Conservation (phyloP, 2,329 filamentous ascomycete genomes). For the Penicillium hesseltinei region DNA sequence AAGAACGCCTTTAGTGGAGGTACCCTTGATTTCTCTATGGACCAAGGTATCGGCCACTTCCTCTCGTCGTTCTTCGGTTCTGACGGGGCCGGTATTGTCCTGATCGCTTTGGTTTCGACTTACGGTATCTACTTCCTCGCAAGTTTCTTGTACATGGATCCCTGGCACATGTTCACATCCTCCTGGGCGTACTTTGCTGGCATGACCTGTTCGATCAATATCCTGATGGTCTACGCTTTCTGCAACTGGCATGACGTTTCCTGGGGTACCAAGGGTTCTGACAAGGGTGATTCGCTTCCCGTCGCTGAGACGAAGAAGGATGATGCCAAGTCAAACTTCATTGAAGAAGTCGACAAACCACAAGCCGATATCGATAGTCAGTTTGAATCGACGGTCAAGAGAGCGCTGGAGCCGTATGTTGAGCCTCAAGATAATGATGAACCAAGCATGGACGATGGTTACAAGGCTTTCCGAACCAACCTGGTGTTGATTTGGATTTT, state of each 20-base stretch:
- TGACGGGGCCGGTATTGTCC: conserved; percentile 77
- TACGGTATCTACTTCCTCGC: conserved; percentile 94
- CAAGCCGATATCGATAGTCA: conserved; percentile 97
- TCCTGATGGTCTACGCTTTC: conserved; percentile 97
- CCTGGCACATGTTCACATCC: conserved; percentile 99
- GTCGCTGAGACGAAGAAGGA: conserved; percentile 83
- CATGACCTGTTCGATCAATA: conserved; percentile 97
- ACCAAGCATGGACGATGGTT: conserved; percentile 90
- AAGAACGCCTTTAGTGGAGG: conserved; percentile 68
- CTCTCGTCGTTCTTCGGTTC: conserved; percentile 77
- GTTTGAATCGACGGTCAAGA: conserved; percentile 91
- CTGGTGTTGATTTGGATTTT: conserved; percentile 91
- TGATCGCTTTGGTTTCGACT: conserved; percentile 85
- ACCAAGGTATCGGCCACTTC: conserved; percentile 61
- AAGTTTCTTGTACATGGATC: conserved; percentile 96
- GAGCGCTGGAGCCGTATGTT: conserved; percentile 78
- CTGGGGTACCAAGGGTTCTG: conserved; percentile 97
- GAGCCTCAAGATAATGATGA: conserved; percentile 71
- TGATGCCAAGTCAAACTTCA: conserved; percentile 79
- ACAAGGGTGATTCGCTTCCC: conserved; percentile 86
- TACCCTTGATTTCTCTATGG: conserved; percentile 60
- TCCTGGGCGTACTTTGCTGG: conserved; percentile 88
- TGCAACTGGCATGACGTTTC: conserved; percentile 99
- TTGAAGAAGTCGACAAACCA: conserved; percentile 92
- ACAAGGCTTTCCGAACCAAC: conserved; percentile 97